phyloP scores from a whole-genome alignment of 176 grass and related monocot genomes.

The Pontederia crassipes region DNA sequence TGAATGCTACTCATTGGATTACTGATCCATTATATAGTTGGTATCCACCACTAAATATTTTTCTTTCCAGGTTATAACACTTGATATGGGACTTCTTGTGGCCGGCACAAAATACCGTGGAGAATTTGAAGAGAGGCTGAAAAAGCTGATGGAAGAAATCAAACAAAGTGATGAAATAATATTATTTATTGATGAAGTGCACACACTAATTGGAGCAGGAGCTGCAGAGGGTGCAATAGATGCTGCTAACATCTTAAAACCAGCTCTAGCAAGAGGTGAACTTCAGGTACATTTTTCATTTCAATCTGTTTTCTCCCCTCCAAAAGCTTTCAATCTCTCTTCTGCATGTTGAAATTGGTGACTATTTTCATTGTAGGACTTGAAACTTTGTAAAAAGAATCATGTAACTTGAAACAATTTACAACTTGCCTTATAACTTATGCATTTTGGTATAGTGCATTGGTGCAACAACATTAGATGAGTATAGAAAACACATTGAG shows the following conservation, averaged over 20 bases:
- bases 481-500: conserved; percentile 93
- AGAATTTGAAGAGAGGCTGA: conserved; percentile 95
- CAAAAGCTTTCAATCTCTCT: neutral
- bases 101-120: conserved; percentile 95
- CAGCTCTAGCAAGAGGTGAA: conserved; percentile 91
- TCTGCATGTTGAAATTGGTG: too few relatives aligned
- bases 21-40: neutral
- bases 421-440: neutral
- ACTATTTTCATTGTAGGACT: too few relatives aligned
- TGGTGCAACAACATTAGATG: conserved; percentile 87
- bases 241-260: conserved; percentile 92
- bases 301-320: neutral
- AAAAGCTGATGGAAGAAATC: conserved; percentile 98
- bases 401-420: neutral
- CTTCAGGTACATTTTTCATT: conserved; percentile 46
- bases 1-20: neutral
- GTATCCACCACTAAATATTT: neutral
- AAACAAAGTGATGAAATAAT: conserved; percentile 96
- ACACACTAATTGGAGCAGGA: conserved; percentile 94
- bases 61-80: conserved; percentile 65
- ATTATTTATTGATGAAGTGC: conserved; percentile 93
- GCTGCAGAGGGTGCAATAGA: conserved; percentile 92
- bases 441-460: conserved; percentile 55
- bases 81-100: conserved; percentile 94
- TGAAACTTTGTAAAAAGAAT: too few relatives aligned